Base-by-base conservation (phyloP, 352 stramenopile genomes). In the Globisporangium mamillatum region DNA sequence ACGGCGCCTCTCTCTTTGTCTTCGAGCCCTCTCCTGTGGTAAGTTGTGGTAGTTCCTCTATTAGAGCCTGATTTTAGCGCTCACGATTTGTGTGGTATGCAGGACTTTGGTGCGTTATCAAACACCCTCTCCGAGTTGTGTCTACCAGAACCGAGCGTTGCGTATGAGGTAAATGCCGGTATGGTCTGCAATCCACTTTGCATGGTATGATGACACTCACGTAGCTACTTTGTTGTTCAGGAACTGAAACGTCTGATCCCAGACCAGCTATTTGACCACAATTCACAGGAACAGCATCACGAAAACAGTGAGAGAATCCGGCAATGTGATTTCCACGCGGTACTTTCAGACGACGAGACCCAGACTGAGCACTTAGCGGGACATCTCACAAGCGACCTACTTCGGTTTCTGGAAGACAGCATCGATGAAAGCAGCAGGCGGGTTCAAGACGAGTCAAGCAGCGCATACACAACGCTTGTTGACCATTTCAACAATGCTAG, bases 1-100 rank as follows among this genome's bases (percentile, higher is more conserved):
- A 70, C 12, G 63, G 63, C 32, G 50, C 61, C 14, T 66, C 46
- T 20, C 60, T 74, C 53, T 63, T 61, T 61, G 75, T 63, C 50
- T 61, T 63, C 36, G 68, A 68, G 46, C 48, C 60, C 20, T 8
- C 53, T 9, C 20, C 12, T 12, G 18, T 59, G 52, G 66, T 71
- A 71, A 48, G 44, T 27, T 10, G 18, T 38, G 4, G 5, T 44
- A 12, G 14, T 9, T 27, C 4, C 29, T 14, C 6, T 1, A 27
- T 44, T 41, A n/a, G 2, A 18, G 1, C 6, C 7, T 44, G 22
- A 14, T 16, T 20, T 12, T 16, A 60, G n/a, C 29, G 29, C 25
- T 62, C 10, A 68, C 16, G 34, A 18, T 44, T 32, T 32, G 1
- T 8, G 8, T n/a, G 8, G 8, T 29, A 7, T 18, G 18, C 6